Evolutionary conservation across 768 basidiomycete genomes (phyloP).

Genomic region (Boletus edulis): DNA sequence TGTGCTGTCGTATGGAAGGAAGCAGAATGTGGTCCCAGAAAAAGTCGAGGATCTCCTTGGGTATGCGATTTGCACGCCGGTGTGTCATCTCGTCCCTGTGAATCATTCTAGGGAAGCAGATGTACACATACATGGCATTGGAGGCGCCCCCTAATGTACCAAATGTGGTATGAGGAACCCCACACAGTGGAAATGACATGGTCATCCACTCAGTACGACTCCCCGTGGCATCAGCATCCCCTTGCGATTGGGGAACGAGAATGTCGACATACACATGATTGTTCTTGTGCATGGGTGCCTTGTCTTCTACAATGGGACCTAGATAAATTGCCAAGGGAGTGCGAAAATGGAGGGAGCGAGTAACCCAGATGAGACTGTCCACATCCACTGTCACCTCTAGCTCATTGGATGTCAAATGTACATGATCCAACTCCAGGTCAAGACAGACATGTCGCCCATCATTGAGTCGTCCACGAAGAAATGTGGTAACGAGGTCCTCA

Average conservation of each 20-base stretch:
- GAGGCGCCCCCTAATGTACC: not conserved
- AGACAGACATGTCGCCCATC: constrained; percentile 3
- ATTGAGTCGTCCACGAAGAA: not conserved
- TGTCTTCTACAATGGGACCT: not conserved
- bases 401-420: not conserved
- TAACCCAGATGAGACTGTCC: constrained; percentile 22
- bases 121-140: not conserved
- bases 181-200: not conserved
- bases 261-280: constrained; percentile 19
- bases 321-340: not conserved
- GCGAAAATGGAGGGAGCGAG: not conserved
- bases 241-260: constrained; percentile 9
- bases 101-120: constrained; percentile 15
- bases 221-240: not conserved
- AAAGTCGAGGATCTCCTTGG: too few relatives aligned
- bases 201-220: constrained; percentile 8
- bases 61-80: not conserved
- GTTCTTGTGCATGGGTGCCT: constrained; percentile 11
- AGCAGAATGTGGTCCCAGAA: too few relatives aligned
- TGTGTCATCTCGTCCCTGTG: constrained; percentile 1
- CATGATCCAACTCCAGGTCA: constrained; percentile 1
- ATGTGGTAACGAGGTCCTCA: not conserved
- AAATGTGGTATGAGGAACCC: not conserved
- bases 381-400: constrained; percentile 3
- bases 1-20: not conserved